Base-by-base conservation (phyloP, 208 protist genomes). In the Trypanosoma mega region DNA sequence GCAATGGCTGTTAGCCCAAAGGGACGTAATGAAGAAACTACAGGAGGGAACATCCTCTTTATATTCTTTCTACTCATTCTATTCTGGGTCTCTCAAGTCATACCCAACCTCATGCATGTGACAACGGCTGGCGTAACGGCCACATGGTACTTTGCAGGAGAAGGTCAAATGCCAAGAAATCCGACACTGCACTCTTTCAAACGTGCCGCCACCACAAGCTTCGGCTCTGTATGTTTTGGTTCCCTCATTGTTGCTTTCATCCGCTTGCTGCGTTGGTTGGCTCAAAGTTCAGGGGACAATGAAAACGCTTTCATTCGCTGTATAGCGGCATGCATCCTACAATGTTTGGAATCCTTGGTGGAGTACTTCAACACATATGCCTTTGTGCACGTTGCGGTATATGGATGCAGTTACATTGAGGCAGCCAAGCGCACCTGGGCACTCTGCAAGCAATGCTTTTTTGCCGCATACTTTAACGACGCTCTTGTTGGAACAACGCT, bases 331-430 rank as follows among this genome's bases (percentile, higher is more conserved):
- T 92, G 68, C 65, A 29, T 94, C 16, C 65, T 91, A 0, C 34
- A 53, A 43, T 79, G 66, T 50, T 34, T 96, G 30, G 82, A 92
- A 56, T 48, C 58, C 14, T 47, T 94, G 6, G 34, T 90, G 54
- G 59, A 74, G 37, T 93, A 88, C 70, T 96, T 95, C 68, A 97
- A 96, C 74, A 43, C 74, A 24, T 97, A 96, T 65, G 88, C 89
- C 41, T 95, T 91, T 61, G 80, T 94, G 18, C 87, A 97, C 59
- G 77, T 94, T 21, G 92, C 85, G 26, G 75, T 96, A 45, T 96
- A 96, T 71, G 90, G 92, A 45, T 88, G 78, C 64, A 68, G 76
- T 47, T 97, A 96, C 73, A 53, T 92, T 29, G 76, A 82, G 14
- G 82, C 76, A 27, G 84, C 85, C 5, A 85, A 82, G 65, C 61